These are phyloP conservation scores for Begonia peltatifolia DNA, from an alignment of 306 rosid species.

Conservation along the genomic window DNA sequence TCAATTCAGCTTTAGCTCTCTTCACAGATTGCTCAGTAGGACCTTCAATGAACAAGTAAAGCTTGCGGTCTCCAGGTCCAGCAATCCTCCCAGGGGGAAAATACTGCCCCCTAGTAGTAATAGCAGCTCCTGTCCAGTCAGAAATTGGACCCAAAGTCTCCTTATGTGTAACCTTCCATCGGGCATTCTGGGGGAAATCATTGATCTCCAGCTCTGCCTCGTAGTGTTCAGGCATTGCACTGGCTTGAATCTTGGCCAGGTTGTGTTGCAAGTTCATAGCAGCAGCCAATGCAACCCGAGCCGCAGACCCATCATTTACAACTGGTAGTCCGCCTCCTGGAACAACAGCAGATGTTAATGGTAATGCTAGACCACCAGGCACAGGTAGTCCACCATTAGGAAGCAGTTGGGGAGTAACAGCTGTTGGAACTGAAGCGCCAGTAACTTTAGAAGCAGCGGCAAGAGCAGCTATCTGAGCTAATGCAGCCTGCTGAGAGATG, in stretches of 20 bases:
- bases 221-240: slow-evolving; percentile 82
- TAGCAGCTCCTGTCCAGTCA: slow-evolving; percentile 96
- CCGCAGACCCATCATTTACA: slow-evolving; percentile 61
- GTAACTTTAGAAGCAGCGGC: slow-evolving; percentile 60
- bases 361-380: slow-evolving; percentile 37
- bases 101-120: slow-evolving; percentile 89
- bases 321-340: slow-evolving; percentile 47
- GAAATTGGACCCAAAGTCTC: slow-evolving; percentile 88
- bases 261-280: slow-evolving; percentile 86
- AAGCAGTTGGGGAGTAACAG: slow-evolving; percentile 40
- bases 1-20: slow-evolving; percentile 78
- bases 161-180: slow-evolving; percentile 97
- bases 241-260: slow-evolving; percentile 71
- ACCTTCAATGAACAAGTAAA: slow-evolving; percentile 87
- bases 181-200: slow-evolving; percentile 94
- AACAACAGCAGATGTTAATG: slow-evolving; percentile 29
- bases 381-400: slow-evolving; percentile 54
- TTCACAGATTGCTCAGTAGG: slow-evolving; percentile 84
- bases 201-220: slow-evolving; percentile 91
- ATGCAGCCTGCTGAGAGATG: slow-evolving; percentile 69
- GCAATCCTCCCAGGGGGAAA: slow-evolving; percentile 68
- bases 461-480: slow-evolving; percentile 57
- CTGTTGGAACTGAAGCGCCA: slow-evolving; percentile 32
- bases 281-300: slow-evolving; percentile 66
- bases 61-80: slow-evolving; percentile 89